Evolutionary conservation across 192 early-diverging fungal genomes (phyloP), one percentile per base, ranked within the genome.

Genomic region (Coemansia sp.): DNA sequence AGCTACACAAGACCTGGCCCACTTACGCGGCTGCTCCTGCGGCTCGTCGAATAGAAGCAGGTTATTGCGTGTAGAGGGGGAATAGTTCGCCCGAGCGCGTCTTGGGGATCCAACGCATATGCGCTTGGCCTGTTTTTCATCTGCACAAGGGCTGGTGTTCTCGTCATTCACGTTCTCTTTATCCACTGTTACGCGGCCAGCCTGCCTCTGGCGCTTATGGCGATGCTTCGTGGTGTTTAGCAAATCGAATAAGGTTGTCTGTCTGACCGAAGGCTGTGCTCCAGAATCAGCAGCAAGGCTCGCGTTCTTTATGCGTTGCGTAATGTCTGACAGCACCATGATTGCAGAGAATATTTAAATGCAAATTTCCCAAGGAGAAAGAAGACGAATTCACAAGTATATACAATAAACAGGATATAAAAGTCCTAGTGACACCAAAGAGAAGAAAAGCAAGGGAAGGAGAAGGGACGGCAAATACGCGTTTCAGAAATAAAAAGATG

Each of bases 291-390:
- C 37, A 42, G 50, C 16, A 43, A n/a, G 4, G 10, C 40, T 69
- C 42, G 22, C 43, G 40, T 75, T 81, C 61, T 66, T 76, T 43
- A 73, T 64, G 12, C 68, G 79, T 46, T 61, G 70, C 14, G 79
- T 81, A 19, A 81, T 76, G 17, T 81, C 79, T 6, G 60, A 54
- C 32, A 81, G 74, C 6, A 67, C 67, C 77, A 80, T 80, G 1
- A 5, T 49, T 54, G 32, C 32, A 32, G 32, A 4, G 32, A 32
- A 32, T 32, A 59, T 14, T 55, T 60, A 48, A 44, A n/a, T 32
- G 19, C 40, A 17, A 17, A 38, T 17, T 37, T 12, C 19, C 8
- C 12, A 10, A 38, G 14, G 37, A 56, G 0, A 37, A 17, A 56
- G n/a, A 20, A 17, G 9, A 12, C 0, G 4, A 56, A n/a, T 41